These are phyloP conservation scores for Logfia minima DNA, from an alignment of 129 eudicot genomes.

Conservation along the genomic window DNA sequence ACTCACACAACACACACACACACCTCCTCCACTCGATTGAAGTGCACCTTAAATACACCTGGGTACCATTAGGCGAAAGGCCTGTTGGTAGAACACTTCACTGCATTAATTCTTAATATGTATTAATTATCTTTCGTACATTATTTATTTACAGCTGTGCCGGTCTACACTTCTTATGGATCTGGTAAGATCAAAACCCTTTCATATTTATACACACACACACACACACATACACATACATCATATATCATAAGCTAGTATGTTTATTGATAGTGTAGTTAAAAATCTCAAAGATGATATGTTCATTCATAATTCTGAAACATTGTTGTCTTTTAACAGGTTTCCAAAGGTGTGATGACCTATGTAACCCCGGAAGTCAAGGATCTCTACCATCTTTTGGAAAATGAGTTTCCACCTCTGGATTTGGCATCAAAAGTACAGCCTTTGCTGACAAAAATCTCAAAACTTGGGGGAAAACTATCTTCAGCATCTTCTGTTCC, in stretches of 20 bases:
- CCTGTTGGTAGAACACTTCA: not conserved
- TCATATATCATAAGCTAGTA: not conserved
- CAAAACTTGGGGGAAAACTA: conserved; percentile 68
- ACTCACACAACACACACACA: too few species aligned
- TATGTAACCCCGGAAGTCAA: conserved; percentile 72
- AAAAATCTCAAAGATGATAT: not conserved
- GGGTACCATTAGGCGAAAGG: too few species aligned
- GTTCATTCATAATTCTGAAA: not conserved
- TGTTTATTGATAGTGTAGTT: not conserved
- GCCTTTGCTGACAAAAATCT: conserved; percentile 53
- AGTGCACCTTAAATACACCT: too few species aligned
- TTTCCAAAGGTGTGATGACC: conserved; percentile 67
- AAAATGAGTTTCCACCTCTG: conserved; percentile 59
- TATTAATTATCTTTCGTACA: not conserved
- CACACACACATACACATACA: too few species aligned
- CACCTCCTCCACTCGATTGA: too few species aligned
- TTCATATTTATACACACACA: not conserved
- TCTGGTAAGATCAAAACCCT: conserved; percentile 38
- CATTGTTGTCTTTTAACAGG: conserved; percentile 29
- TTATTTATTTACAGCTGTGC: conserved; percentile 40
- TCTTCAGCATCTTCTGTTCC: conserved; percentile 72
- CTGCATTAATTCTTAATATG: not conserved
- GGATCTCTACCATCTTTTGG: conserved; percentile 65
- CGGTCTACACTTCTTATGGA: conserved; percentile 47
- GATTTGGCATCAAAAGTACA: conserved; percentile 59